phyloP scores from a whole-genome alignment of 1,284 basidiomycete species.

The Neonothopanus nambi region DNA sequence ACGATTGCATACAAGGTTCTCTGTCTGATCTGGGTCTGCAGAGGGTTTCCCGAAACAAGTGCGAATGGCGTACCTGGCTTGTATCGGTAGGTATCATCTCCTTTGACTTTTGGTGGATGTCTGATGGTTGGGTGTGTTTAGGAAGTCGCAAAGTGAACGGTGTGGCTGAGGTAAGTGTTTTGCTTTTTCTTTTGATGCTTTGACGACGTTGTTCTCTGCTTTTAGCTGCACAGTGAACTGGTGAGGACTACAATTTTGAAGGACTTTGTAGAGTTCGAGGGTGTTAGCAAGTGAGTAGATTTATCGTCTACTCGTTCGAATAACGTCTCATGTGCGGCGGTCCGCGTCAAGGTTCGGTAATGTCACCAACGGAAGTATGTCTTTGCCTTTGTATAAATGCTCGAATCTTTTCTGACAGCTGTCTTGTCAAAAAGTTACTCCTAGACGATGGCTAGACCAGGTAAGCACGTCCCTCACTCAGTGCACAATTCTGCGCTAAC shows the following conservation, averaged over 20 bases:
- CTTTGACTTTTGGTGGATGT: not conserved
- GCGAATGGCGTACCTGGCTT: slow-evolving; percentile 86
- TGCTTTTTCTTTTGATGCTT: not conserved
- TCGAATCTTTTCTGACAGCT: not conserved
- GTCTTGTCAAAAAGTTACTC: slow-evolving; percentile 54
- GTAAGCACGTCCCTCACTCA: slow-evolving; percentile 34
- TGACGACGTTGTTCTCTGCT: not conserved
- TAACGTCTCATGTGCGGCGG: slow-evolving; percentile 1
- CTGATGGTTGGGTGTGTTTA: slow-evolving; percentile 22
- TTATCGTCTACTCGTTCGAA: not conserved
- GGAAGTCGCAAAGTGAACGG: slow-evolving; percentile 89
- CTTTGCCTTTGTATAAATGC: slow-evolving; percentile 12
- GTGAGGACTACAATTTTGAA: slow-evolving; percentile 81
- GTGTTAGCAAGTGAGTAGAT: slow-evolving; percentile 64
- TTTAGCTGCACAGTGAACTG: slow-evolving; percentile 70
- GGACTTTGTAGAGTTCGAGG: slow-evolving; percentile 89
- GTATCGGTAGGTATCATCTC: slow-evolving; percentile 52
- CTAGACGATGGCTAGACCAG: slow-evolving; percentile 87
- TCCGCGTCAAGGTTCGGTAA: slow-evolving; percentile 63
- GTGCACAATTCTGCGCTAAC: no score
- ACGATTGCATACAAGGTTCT: not conserved
- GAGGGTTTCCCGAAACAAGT: slow-evolving; percentile 84
- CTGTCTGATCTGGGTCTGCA: slow-evolving; percentile 25
- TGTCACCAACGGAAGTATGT: slow-evolving; percentile 84
- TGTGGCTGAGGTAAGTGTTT: slow-evolving; percentile 78